Evolutionary conservation across 306 rosid genomes (phyloP), one percentile per base, ranked within the genome.

Genomic region (Senna siamea): DNA sequence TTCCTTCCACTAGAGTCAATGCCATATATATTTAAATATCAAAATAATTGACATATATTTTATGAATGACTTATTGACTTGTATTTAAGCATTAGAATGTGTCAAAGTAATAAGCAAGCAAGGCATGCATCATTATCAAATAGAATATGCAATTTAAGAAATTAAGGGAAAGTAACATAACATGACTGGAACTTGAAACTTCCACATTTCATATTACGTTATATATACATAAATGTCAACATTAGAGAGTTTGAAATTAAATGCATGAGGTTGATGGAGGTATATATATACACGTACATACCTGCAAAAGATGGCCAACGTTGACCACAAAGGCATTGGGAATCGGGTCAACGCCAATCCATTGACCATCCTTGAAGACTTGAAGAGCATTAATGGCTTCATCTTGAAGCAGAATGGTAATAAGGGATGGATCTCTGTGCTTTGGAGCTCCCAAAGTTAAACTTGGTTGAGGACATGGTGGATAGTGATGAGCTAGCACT

Each of bases 391-490:
- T 73, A 28, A 71, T 30, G 5, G 32, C 57, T 46, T 65, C 34
- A 13, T 81, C 79, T 80, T 91, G 97, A 41, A 81, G 83, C 4
- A 91, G 56, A 63, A 91, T 70, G 67, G 97, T 91, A 15, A 91
- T 60, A 40, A 88, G 78, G 61, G 69, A 70, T n/a, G 97, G 92
- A 38, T 88, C 97, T 5, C 85, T 43, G 79, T 87, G 97, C 40
- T 73, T 84, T 10, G 80, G 67, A 43, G 85, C 4, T 23, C 93
- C 97, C 46, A 91, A 75, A 2, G 97, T 80, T 63, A 91, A 50
- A 62, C 84, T 74, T 63, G 93, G 92, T 28, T 91, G 82, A 6
- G 93, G 97, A 30, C 97, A 91, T 2, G 88, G 85, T 2, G 97
- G 97, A 60, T 91, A 91, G 20, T 87, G 83, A 77, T 91, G 89